Evolutionary conservation across 2,329 filamentous ascomycete species (phyloP).

Genomic region (Exophiala alcalophila): DNA sequence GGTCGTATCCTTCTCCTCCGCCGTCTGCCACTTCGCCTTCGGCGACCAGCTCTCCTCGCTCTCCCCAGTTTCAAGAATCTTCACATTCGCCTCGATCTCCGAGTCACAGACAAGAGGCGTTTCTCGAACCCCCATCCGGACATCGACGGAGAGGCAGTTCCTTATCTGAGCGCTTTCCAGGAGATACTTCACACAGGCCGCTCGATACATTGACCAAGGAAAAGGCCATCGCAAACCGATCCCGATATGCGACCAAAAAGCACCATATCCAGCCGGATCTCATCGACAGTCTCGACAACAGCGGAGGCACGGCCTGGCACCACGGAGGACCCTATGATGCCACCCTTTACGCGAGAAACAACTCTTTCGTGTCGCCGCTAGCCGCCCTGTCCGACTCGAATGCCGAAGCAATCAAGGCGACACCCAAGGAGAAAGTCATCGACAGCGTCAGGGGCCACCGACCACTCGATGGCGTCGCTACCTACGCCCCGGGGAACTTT

Average conservation of each 20-base stretch:
- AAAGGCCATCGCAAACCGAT: conserved; percentile 47
- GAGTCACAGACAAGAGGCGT: conserved; percentile 25
- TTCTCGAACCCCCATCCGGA: conserved; percentile 13
- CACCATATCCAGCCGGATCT: conserved; percentile 67
- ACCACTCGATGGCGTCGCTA: conserved; percentile 76
- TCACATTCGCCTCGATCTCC: conserved; percentile 22
- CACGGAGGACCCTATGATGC: conserved; percentile 91
- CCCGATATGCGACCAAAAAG: conserved; percentile 64
- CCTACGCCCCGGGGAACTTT: conserved; percentile 67
- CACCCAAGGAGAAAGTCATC: conserved; percentile 70
- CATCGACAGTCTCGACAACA: conserved; percentile 74
- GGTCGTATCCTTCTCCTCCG: conserved; percentile 51
- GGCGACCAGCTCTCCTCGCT: conserved; percentile 43
- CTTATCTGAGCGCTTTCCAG: conserved; percentile 27
- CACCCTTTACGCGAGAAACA: conserved; percentile 70
- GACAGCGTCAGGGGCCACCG: conserved; percentile 71
- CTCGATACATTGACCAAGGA: conserved; percentile 28
- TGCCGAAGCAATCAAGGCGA: conserved; percentile 73
- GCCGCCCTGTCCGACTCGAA: conserved; percentile 73
- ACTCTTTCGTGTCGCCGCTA: conserved; percentile 60
- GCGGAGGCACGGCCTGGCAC: conserved; percentile 50
- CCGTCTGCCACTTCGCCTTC: conserved; percentile 56
- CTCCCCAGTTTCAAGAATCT: conserved; percentile 36
- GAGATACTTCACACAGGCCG: conserved; percentile 28
- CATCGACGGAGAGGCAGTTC: conserved; percentile 46